These are phyloP conservation scores for Melampsora americana DNA, from an alignment of 1,284 basidiomycete genomes.

Conservation along the genomic window DNA sequence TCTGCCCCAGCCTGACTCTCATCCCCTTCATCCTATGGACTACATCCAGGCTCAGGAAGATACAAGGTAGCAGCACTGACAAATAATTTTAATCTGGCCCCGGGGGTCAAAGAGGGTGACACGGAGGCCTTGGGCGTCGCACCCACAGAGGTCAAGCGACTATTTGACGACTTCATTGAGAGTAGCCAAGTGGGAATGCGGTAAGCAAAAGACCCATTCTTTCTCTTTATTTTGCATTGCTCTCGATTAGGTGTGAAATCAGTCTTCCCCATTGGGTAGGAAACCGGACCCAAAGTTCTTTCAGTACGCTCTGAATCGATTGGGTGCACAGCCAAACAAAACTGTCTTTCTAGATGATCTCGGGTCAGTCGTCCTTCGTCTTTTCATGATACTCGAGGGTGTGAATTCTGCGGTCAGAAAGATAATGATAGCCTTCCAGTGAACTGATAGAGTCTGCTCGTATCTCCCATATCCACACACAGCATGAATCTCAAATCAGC, in stretches of 20 bases:
- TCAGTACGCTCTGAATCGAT: constrained; percentile 51
- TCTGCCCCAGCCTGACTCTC: neutral
- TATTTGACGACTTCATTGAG: constrained; percentile 54
- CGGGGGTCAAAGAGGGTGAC: constrained; percentile 46
- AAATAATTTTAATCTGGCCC: constrained; percentile 53
- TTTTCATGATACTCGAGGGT: neutral
- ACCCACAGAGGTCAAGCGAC: constrained; percentile 47
- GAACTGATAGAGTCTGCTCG: neutral
- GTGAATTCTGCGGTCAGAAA: neutral
- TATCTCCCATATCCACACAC: neutral
- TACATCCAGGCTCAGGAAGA: constrained; percentile 48
- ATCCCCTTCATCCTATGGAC: neutral
- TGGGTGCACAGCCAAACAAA: constrained; percentile 51
- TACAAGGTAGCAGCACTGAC: constrained; percentile 54
- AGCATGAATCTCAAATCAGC: constrained; percentile 53
- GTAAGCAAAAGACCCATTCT: constrained; percentile 46
- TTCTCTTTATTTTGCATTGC: neutral
- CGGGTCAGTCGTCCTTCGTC: constrained; percentile 45
- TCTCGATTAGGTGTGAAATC: neutral
- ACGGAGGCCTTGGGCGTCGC: constrained; percentile 48
- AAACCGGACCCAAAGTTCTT: constrained; percentile 55
- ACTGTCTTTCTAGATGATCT: constrained; percentile 55
- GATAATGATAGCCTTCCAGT: neutral
- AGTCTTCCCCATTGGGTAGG: constrained; percentile 43
- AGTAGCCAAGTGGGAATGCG: constrained; percentile 53